phyloP scores from a whole-genome alignment of 805 yeast genomes.

The Kuraishia borneana region DNA sequence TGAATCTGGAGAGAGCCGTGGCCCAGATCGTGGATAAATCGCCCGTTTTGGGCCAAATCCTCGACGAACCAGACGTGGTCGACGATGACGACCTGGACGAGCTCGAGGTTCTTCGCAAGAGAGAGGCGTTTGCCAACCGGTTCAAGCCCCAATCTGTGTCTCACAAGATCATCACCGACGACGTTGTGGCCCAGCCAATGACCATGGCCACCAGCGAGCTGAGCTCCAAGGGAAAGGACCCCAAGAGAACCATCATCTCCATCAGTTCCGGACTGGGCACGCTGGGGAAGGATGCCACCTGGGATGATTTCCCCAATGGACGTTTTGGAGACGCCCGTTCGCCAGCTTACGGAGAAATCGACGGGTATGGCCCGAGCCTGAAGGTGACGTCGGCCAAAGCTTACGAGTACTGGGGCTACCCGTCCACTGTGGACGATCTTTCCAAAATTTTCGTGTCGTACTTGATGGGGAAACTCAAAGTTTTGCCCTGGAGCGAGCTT shows the following conservation, averaged over 20 bases:
- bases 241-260: constrained; percentile 53
- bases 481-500: constrained; percentile 87
- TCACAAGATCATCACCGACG: constrained; percentile 18
- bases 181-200: background rate
- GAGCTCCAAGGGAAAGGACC: constrained; percentile 12
- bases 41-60: constrained; percentile 35
- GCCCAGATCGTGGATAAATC: constrained; percentile 72
- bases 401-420: constrained; percentile 70
- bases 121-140: constrained; percentile 21
- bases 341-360: constrained; percentile 97
- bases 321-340: constrained; percentile 91
- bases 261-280: constrained; percentile 80
- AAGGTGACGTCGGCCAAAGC: constrained; percentile 65
- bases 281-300: constrained; percentile 79
- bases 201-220: constrained; percentile 3
- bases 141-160: constrained; percentile 14
- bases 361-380: constrained; percentile 90
- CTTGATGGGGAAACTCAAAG: constrained; percentile 61
- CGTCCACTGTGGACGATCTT: constrained; percentile 48
- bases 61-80: constrained; percentile 24
- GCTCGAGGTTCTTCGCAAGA: constrained; percentile 19
- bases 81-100: constrained; percentile 29
- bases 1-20: constrained; percentile 85
- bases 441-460: constrained; percentile 59
- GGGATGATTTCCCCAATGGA: constrained; percentile 98